These are phyloP conservation scores for Globisporangium sylvaticum DNA, from an alignment of 352 stramenopile genomes.

Conservation along the genomic window DNA sequence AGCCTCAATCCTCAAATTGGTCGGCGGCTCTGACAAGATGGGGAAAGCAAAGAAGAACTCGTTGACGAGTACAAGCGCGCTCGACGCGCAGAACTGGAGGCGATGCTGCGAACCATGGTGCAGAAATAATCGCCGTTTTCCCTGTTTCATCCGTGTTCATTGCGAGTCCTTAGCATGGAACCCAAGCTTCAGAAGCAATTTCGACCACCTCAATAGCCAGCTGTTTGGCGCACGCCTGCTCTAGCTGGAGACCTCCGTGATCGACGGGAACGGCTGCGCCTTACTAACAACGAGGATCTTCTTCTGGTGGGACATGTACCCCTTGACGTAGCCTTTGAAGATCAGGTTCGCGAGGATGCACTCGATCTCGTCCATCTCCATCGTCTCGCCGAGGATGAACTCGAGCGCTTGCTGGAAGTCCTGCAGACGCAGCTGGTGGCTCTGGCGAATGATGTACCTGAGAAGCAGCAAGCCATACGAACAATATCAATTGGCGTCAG, in stretches of 20 bases:
- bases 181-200: neutral
- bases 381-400: constrained; percentile 78
- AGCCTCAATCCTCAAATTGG: constrained; percentile 57
- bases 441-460: constrained; percentile 80
- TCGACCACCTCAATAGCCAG: neutral
- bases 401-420: constrained; percentile 88
- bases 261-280: constrained; percentile 89
- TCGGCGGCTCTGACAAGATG: constrained; percentile 27
- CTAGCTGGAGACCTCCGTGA: constrained; percentile 75
- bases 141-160: neutral
- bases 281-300: constrained; percentile 95
- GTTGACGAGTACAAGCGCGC: constrained; percentile 65
- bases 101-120: constrained; percentile 65
- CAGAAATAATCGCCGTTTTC: constrained; percentile 24
- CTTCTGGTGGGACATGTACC: constrained; percentile 97
- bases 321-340: constrained; percentile 94
- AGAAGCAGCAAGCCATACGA: neutral
- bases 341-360: constrained; percentile 97
- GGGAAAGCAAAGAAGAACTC: constrained; percentile 49
- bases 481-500: neutral
- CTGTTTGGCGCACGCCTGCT: neutral
- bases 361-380: constrained; percentile 96
- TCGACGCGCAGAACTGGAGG: constrained; percentile 55
- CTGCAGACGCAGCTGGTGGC: constrained; percentile 88
- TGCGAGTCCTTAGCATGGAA: constrained; percentile 3